These are phyloP conservation scores for Spathaspora girioi DNA, from an alignment of 805 yeast genomes.

Conservation along the genomic window DNA sequence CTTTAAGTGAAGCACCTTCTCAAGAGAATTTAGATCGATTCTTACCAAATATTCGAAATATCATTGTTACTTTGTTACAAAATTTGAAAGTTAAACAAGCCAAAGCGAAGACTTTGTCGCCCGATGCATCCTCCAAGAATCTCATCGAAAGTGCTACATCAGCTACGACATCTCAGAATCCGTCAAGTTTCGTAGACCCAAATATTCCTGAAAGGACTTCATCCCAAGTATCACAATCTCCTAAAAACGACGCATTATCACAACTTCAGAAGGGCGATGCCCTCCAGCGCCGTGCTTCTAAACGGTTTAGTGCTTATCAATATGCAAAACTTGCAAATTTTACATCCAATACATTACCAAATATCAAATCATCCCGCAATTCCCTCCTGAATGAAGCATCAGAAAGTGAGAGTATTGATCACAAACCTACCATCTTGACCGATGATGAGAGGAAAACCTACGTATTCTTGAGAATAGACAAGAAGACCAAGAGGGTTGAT, in stretches of 20 bases:
- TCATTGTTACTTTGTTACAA: slow-evolving; percentile 75
- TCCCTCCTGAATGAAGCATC: not conserved
- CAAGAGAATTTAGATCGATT: slow-evolving; percentile 77
- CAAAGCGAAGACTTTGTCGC: slow-evolving; percentile 35
- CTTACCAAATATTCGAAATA: slow-evolving; percentile 80
- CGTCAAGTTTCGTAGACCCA: not conserved
- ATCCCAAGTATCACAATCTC: not conserved
- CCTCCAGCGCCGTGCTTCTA: slow-evolving; percentile 87
- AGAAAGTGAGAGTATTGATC: not conserved
- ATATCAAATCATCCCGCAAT: not conserved
- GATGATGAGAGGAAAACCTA: slow-evolving; percentile 5
- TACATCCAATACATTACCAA: slow-evolving; percentile 2
- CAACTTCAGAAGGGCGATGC: slow-evolving; percentile 81
- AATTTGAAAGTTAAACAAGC: slow-evolving; percentile 79
- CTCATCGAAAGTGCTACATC: not conserved
- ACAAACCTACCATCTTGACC: not conserved
- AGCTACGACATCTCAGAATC: not conserved
- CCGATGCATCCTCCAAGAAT: not conserved
- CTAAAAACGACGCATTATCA: slow-evolving; percentile 54
- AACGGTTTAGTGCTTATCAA: slow-evolving; percentile 91
- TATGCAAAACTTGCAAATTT: slow-evolving; percentile 66
- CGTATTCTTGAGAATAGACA: slow-evolving; percentile 50
- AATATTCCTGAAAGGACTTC: not conserved
- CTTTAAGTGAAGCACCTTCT: slow-evolving; percentile 79
- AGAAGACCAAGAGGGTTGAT: slow-evolving; percentile 52